These are phyloP conservation scores for Aspergillus hiratsukae DNA, from an alignment of 2,329 filamentous ascomycete species.

Conservation along the genomic window DNA sequence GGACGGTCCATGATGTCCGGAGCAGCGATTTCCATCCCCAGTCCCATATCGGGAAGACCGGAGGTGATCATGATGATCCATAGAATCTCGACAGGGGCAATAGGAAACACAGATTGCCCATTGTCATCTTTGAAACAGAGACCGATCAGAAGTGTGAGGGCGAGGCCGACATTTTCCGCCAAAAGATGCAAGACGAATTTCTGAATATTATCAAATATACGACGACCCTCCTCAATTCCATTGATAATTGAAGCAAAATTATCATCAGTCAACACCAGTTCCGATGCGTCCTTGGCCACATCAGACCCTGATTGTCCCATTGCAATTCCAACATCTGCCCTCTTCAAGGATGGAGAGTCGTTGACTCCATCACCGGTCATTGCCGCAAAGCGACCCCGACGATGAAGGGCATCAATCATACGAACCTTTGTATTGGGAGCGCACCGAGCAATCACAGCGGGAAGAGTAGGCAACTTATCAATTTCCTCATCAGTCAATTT, in stretches of 20 bases:
- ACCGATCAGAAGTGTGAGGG: slow-evolving; percentile 74
- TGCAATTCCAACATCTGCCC: slow-evolving; percentile 80
- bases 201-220: slow-evolving; percentile 87
- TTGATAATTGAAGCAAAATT: slow-evolving; percentile 85
- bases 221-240: slow-evolving; percentile 75
- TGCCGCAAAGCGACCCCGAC: slow-evolving; percentile 67
- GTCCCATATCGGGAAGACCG: slow-evolving; percentile 79
- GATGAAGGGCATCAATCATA: slow-evolving; percentile 65
- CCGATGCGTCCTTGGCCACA: slow-evolving; percentile 66
- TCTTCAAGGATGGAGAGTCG: slow-evolving; percentile 75
- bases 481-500: slow-evolving; percentile 70
- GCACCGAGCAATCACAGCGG: slow-evolving; percentile 56
- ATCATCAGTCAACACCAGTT: slow-evolving; percentile 70
- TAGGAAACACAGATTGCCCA: slow-evolving; percentile 75
- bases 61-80: slow-evolving; percentile 96
- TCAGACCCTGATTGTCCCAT: slow-evolving; percentile 80
- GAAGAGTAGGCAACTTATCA: slow-evolving; percentile 53
- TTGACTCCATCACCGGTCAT: slow-evolving; percentile 92
- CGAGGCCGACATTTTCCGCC: slow-evolving; percentile 78
- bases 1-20: slow-evolving; percentile 75
- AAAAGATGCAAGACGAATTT: slow-evolving; percentile 80
- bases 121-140: slow-evolving; percentile 71
- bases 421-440: slow-evolving; percentile 67
- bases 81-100: slow-evolving; percentile 79
- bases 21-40: slow-evolving; percentile 72